Conservation (phyloP, 208 protist genomes). For the Phytomonas francai region DNA sequence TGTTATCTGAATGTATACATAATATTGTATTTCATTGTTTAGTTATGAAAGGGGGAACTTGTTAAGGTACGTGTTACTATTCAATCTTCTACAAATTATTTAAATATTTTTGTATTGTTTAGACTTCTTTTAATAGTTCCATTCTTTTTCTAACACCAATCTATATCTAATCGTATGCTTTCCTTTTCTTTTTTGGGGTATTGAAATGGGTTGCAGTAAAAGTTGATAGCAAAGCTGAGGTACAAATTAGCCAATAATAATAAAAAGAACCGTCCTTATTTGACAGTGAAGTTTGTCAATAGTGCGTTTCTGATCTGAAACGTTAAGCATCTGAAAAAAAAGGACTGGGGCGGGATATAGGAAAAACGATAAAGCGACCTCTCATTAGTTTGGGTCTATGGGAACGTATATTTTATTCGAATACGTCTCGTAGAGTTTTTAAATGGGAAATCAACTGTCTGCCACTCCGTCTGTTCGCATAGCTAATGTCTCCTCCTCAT, state of each 20-base stretch:
- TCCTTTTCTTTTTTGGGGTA: too few relatives aligned
- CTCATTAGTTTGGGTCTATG: neutral
- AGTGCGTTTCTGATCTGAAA: too few relatives aligned
- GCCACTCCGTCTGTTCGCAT: constrained; percentile 50
- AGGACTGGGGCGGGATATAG: too few relatives aligned
- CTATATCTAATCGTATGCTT: too few relatives aligned
- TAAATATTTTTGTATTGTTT: neutral
- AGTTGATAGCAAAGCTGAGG: too few relatives aligned
- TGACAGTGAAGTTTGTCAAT: neutral
- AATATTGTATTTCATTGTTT: neutral
- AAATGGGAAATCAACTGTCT: constrained; percentile 78
- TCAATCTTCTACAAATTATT: constrained; percentile 1
- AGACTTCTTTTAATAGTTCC: constrained; percentile 12
- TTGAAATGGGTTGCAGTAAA: too few relatives aligned
- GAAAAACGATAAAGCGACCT: neutral
- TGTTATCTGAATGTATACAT: too few relatives aligned
- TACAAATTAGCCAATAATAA: too few relatives aligned
- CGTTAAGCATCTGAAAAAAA: too few relatives aligned
- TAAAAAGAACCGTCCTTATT: constrained; percentile 1
- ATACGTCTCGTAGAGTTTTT: neutral
- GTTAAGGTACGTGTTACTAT: neutral
- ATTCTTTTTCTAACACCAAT: too few relatives aligned
- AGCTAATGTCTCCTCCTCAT: constrained; percentile 33
- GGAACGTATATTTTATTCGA: neutral
- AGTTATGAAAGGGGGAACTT: neutral